phyloP scores from a whole-genome alignment of 108 stramenopile species.

The Fragilariopsis cylindrus region DNA sequence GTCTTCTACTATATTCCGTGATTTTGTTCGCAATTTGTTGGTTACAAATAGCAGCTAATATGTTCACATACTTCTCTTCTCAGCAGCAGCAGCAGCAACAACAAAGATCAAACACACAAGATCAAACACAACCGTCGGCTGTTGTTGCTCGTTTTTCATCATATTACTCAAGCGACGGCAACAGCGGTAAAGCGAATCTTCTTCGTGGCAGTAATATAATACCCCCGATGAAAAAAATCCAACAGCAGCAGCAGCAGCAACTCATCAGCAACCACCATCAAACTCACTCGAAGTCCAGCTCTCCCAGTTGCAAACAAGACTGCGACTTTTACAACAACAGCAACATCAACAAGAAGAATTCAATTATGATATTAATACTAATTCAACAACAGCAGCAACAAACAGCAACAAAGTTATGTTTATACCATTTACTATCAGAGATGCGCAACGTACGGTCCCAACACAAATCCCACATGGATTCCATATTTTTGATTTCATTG shows the following conservation, averaged over 20 bases:
- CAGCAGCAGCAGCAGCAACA: not conserved
- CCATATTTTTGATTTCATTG: constrained; percentile 39
- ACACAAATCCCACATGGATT: constrained; percentile 23
- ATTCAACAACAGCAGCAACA: not conserved
- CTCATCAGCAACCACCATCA: not conserved
- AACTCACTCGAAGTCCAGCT: not conserved
- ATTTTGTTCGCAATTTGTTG: not conserved
- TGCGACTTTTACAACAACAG: not conserved
- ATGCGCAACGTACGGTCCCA: constrained; percentile 28
- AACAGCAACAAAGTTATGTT: constrained; percentile 11
- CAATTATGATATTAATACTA: not conserved
- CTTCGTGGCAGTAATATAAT: too few relatives aligned
- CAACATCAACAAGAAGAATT: not conserved
- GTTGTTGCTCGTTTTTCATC: too few relatives aligned
- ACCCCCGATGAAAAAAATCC: not conserved
- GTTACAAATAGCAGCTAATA: constrained; percentile 4
- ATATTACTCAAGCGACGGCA: too few relatives aligned
- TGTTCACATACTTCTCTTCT: not conserved
- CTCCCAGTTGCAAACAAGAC: not conserved
- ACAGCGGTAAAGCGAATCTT: too few relatives aligned
- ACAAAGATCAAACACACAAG: too few relatives aligned
- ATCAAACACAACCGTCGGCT: too few relatives aligned
- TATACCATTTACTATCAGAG: constrained; percentile 38
- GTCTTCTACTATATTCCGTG: not conserved
- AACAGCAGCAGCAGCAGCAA: not conserved